These are phyloP conservation scores for Coniochaeta hoffmannii DNA, from an alignment of 2,329 filamentous ascomycete species.

Conservation along the genomic window DNA sequence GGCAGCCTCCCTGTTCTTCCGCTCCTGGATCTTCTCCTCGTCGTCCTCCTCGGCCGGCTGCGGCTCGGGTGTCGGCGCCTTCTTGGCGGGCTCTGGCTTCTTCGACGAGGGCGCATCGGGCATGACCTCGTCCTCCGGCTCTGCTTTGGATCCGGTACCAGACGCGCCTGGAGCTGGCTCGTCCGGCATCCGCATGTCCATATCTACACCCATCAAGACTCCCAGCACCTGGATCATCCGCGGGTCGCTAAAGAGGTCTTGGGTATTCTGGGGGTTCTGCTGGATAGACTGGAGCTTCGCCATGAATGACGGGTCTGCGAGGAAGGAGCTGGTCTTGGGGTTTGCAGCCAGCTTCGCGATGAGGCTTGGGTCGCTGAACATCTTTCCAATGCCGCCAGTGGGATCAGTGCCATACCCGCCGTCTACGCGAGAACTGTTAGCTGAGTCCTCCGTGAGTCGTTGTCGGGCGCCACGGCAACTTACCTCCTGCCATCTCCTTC, in stretches of 20 bases:
- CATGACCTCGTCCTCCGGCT: slow-evolving; percentile 72
- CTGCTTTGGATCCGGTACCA: slow-evolving; percentile 20
- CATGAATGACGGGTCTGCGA: slow-evolving; percentile 85
- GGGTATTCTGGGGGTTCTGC: slow-evolving; percentile 71
- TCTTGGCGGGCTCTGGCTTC: slow-evolving; percentile 42
- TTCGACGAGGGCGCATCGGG: slow-evolving; percentile 48
- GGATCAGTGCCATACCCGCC: slow-evolving; percentile 41
- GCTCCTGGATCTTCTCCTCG: slow-evolving; percentile 75
- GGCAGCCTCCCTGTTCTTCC: slow-evolving; percentile 85
- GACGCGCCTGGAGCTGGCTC: slow-evolving; percentile 24
- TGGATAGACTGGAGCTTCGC: slow-evolving; percentile 75
- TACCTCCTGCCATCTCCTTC: slow-evolving; percentile 44
- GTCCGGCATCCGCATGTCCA: slow-evolving; percentile 52
- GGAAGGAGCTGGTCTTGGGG: slow-evolving; percentile 79
- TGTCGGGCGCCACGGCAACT: neutral
- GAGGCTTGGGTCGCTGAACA: slow-evolving; percentile 91
- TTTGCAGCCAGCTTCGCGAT: slow-evolving; percentile 86
- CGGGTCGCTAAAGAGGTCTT: slow-evolving; percentile 79
- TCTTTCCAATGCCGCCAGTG: slow-evolving; percentile 70
- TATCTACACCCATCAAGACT: slow-evolving; percentile 87
- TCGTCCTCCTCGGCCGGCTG: slow-evolving; percentile 63
- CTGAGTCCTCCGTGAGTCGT: neutral
- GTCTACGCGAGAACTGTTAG: slow-evolving; percentile 20
- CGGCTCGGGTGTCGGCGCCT: slow-evolving; percentile 50
- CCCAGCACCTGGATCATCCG: slow-evolving; percentile 91